Evolutionary conservation across 768 basidiomycete genomes (phyloP), one percentile per base, ranked within the genome.

Genomic region (Tricholoma sp.): DNA sequence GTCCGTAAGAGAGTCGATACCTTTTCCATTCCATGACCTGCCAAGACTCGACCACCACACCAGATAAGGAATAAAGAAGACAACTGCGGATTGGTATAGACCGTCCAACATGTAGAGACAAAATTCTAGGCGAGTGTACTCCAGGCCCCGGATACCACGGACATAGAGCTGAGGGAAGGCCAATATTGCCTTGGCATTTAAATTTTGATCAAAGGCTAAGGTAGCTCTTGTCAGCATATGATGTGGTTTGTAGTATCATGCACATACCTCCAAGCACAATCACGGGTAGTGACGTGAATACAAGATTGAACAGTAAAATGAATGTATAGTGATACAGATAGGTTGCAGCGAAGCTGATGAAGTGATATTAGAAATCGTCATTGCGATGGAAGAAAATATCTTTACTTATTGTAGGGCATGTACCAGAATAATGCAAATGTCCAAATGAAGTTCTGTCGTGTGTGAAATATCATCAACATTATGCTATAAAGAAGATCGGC

Each of bases 91-190:
- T 66, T 98, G 96, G 71, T 97, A 98, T 33, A 98, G 72, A 28
- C 95, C 95, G 68, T 98, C 96, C 6, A 83, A 68, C 91, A 98
- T 97, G 72, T 94, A 97, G 54, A 87, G 67, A 93, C 94, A 98
- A 74, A 98, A 98, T 73, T 91, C 94, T 52, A 75, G 59, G 9
- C 92, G 84, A 15, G 94, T 97, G 72, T 97, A 98, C 64, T 97
- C 96, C 13, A 94, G 77, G 18, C 95, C 94, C 13, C 88, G 84
- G 59, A 98, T 97, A 24, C 96, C 96, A 36, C 95, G 87, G 60
- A 94, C 78, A 69, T 98, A 98, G n/a, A 98, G 84, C 63, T 94
- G 91, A 5, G 96, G 96, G 74, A 91, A 97, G 6, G 93, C 94
- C 32, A 97, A 73, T 0, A 91, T 91, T 0, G 91, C 93, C 68